A percentile compares a stretch with the other conserved stretches of the same genome.
These are phyloP conservation scores for Coniferiporia weirii DNA, from an alignment of 1,284 basidiomycete genomes.

Conservation along the genomic window DNA sequence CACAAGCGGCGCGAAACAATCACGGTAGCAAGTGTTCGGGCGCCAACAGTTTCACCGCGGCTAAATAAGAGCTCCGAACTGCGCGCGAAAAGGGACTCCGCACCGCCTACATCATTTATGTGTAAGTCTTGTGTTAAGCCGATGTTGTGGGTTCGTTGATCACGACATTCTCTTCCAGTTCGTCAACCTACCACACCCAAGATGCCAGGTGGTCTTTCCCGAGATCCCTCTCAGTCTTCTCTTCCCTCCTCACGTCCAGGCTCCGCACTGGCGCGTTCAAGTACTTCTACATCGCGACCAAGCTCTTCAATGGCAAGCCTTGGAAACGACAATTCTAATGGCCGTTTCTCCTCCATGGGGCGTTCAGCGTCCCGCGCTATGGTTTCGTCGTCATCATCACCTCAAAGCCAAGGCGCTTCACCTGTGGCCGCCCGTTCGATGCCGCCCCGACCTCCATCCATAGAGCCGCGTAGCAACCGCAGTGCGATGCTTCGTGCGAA, in stretches of 20 bases:
- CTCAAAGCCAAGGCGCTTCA: constrained; percentile 22
- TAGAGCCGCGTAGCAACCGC: constrained; percentile 64
- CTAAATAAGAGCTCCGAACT: constrained; percentile 66
- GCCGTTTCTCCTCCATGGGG: constrained; percentile 12
- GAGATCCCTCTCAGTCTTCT: constrained; percentile 21
- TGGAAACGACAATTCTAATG: background rate
- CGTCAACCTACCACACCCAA: constrained; percentile 36
- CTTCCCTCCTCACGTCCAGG: constrained; percentile 19
- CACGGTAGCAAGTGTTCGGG: constrained; percentile 55
- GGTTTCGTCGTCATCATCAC: constrained; percentile 8
- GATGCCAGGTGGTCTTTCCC: constrained; percentile 31
- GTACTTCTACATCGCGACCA: constrained; percentile 16
- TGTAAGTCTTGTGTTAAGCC: constrained; percentile 32
- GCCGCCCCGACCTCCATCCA: constrained; percentile 51
- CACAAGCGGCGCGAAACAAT: constrained; percentile 75
- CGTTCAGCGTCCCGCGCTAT: constrained; percentile 11
- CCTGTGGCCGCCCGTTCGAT: constrained; percentile 26
- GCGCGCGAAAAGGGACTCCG: constrained; percentile 49
- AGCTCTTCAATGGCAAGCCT: background rate
- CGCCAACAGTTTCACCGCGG: constrained; percentile 60
- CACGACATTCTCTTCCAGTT: constrained; percentile 31
- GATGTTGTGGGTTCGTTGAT: background rate
- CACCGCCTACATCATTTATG: constrained; percentile 27
- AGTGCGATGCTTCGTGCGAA: constrained; percentile 62
- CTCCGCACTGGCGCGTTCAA: constrained; percentile 24